These are phyloP conservation scores for Betula pendula DNA, from an alignment of 306 rosid species.

Conservation along the genomic window DNA sequence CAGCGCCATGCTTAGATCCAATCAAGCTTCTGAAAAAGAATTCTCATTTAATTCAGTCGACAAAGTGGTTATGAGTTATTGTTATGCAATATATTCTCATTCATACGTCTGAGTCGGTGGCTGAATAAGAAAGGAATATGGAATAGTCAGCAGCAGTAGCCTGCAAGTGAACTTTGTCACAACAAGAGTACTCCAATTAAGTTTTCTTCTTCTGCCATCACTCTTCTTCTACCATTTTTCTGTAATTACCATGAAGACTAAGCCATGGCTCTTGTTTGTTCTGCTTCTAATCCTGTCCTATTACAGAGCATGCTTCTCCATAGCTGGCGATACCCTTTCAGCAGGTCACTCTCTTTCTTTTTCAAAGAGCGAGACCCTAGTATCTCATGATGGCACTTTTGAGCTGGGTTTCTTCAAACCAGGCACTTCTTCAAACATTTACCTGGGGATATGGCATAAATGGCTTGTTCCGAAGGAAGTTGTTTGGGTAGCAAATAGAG, in stretches of 20 bases:
- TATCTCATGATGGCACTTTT: not conserved
- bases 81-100: too few species aligned
- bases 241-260: not conserved
- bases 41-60: too few species aligned
- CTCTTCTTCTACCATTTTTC: not conserved
- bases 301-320: not conserved
- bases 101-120: too few species aligned
- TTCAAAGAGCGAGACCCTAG: not conserved
- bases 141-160: too few species aligned
- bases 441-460: constrained; percentile 1
- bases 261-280: not conserved
- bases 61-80: too few species aligned
- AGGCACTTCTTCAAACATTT: not conserved
- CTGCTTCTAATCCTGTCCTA: not conserved
- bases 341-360: not conserved
- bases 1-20: too few species aligned
- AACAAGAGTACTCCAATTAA: too few species aligned
- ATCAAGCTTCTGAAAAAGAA: too few species aligned
- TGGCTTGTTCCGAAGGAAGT: not conserved
- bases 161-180: too few species aligned
- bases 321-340: not conserved
- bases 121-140: too few species aligned
- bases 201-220: not conserved
- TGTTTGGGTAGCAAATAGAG: constrained; percentile 9
- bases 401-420: not conserved